Percentiles rank a stretch among this genome's conserved stretches.
Evolutionary conservation across 1,139 yeast species (phyloP).

Genomic region (Suhomyces anneliseae): DNA sequence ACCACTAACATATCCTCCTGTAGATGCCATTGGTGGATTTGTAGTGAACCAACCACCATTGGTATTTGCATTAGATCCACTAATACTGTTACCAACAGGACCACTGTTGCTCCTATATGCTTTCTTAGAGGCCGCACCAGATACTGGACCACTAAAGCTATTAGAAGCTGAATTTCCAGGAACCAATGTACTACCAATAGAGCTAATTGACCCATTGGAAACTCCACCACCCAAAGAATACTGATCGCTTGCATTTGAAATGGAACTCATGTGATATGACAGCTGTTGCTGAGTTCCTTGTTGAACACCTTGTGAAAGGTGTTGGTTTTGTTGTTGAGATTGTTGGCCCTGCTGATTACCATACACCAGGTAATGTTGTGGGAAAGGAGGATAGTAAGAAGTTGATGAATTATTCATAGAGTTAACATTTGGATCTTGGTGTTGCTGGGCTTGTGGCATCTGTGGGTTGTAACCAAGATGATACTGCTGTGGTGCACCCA

Average conservation of each 20-base stretch:
- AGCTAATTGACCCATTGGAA: slow-evolving; percentile 12
- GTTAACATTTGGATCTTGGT: slow-evolving; percentile 2
- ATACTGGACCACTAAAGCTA: slow-evolving; percentile 8
- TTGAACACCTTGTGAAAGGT: slow-evolving; percentile 1
- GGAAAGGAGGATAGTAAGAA: slow-evolving; percentile 6
- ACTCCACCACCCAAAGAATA: slow-evolving; percentile 9
- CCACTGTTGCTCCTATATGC: slow-evolving; percentile 10
- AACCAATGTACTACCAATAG: slow-evolving; percentile 6
- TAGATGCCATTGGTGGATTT: slow-evolving; percentile 5
- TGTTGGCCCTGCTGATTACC: slow-evolving; percentile 6
- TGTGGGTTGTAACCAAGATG: slow-evolving; percentile 11
- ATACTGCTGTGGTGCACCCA: slow-evolving; percentile 14
- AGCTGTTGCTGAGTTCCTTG: slow-evolving; percentile 2
- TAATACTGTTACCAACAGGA: slow-evolving; percentile 3
- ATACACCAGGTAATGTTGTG: slow-evolving; percentile 12
- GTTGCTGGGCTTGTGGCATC: slow-evolving; percentile 7
- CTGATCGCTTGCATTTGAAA: slow-evolving; percentile 10
- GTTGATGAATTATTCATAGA: not conserved
- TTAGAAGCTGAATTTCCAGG: slow-evolving; percentile 6
- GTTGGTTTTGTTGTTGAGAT: slow-evolving; percentile 5
- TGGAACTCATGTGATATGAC: slow-evolving; percentile 9
- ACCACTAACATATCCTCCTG: slow-evolving; percentile 5
- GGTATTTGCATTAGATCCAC: slow-evolving; percentile 3
- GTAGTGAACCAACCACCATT: slow-evolving; percentile 11
- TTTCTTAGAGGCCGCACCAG: slow-evolving; percentile 5